Percentiles rank a stretch among this genome's conserved stretches.
Conservation (phyloP, 352 stramenopile genomes). For the Phytophthora cryptogea region DNA sequence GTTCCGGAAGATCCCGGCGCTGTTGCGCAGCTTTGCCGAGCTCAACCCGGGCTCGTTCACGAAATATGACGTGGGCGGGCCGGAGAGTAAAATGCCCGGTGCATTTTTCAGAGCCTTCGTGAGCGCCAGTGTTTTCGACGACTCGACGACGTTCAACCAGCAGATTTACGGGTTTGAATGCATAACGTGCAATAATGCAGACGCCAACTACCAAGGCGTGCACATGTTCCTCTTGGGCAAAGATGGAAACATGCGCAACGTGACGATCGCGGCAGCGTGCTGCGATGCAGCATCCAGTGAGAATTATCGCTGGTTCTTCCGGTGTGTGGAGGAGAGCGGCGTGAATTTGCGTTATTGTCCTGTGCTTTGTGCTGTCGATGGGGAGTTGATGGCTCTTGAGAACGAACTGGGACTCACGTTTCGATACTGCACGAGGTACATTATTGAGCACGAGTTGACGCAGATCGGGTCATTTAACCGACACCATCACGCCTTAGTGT, state of each 20-base stretch:
- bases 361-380: constrained; percentile 45
- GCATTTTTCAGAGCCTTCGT: constrained; percentile 52
- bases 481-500: constrained; percentile 57
- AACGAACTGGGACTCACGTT: constrained; percentile 47
- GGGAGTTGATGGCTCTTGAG: constrained; percentile 41
- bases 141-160: constrained; percentile 47
- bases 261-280: constrained; percentile 48
- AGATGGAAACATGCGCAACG: constrained; percentile 52
- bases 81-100: constrained; percentile 26
- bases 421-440: constrained; percentile 54
- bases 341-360: constrained; percentile 49
- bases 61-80: constrained; percentile 25
- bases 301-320: constrained; percentile 63
- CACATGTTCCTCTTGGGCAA: constrained; percentile 58
- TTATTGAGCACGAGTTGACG: constrained; percentile 55
- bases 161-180: constrained; percentile 60
- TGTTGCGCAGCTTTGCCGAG: constrained; percentile 41
- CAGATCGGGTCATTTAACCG: constrained; percentile 45
- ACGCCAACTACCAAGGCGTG: constrained; percentile 44
- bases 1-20: constrained; percentile 49
- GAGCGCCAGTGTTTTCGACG: constrained; percentile 49
- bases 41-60: constrained; percentile 46
- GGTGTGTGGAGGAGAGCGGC: constrained; percentile 41
- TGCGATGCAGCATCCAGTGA: constrained; percentile 42
- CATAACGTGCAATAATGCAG: constrained; percentile 30